A percentile compares a stretch with the other conserved stretches of the same genome.
phyloP scores from a whole-genome alignment of 1,284 basidiomycete species.

The Leccinum griseonigrum region DNA sequence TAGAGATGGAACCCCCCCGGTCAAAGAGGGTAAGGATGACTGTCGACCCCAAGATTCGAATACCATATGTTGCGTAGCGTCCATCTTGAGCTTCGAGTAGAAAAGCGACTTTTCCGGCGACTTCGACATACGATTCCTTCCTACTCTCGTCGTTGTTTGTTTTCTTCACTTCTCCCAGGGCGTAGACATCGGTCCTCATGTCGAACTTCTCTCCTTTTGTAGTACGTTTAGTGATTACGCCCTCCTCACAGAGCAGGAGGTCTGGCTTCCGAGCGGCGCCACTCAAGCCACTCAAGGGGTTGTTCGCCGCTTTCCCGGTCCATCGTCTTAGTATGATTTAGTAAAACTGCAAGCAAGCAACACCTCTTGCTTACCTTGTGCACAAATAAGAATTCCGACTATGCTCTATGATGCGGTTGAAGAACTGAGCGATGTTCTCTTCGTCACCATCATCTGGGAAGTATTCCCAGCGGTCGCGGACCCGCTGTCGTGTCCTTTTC shows the following conservation, averaged over 20 bases:
- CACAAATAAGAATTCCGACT: neutral
- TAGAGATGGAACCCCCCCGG: neutral
- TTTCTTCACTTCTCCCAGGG: neutral
- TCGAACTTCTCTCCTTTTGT: neutral
- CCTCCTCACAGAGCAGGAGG: neutral
- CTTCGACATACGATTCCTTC: neutral
- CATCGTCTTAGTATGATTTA: neutral
- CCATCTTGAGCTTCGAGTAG: neutral
- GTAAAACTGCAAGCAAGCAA: neutral
- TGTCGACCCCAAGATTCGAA: neutral
- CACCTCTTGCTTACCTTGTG: neutral
- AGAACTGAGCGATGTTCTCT: neutral
- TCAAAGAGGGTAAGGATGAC: neutral
- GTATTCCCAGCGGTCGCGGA: neutral
- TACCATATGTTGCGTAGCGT: neutral
- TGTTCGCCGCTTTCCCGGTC: neutral
- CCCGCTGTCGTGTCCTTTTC: neutral
- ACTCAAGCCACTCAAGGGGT: neutral
- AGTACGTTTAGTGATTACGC: neutral
- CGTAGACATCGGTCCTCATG: neutral
- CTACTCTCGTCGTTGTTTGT: neutral
- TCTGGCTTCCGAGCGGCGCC: neutral
- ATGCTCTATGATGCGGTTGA: neutral
- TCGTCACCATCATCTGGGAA: neutral
- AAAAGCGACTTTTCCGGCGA: neutral